Evolutionary conservation across 495 filamentous ascomycete species (phyloP), one percentile per base, ranked within the genome.

Genomic region (Hypomontagnella monticulosa): DNA sequence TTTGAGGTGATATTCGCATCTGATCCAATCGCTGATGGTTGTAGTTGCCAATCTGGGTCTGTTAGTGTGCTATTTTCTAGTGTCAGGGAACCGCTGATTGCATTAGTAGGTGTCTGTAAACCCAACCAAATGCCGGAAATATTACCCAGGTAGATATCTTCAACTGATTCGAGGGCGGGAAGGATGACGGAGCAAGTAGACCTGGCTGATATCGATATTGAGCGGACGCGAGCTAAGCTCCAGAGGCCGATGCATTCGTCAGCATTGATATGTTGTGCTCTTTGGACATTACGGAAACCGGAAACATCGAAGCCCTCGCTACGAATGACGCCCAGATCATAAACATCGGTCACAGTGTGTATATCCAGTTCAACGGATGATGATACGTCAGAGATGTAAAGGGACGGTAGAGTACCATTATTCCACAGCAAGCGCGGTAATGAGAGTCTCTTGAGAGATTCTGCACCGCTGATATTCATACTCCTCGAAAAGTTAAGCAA

Each of bases 1-100:
- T 42, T 43, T 7, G 36, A 43, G 16, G 36, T 54, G 10, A 54
- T 32, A 15, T 54, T 54, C 19, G 30, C 12, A 37, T 54, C 2
- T 8, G 2, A 42, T 3, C 50, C 33, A n/a, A 49, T 30, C 30
- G 34, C 6, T 27, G 23, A 27, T 41, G 41, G 41, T 18, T 44
- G 6, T 11, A 19, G 14, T 44, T 5, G 16, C 8, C 14, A 36
- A 18, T 14, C 3, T 34, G 11, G 10, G n/a, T n/a, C n/a, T n/a
- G n/a, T 9, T 5, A n/a, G 8, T 32, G 16, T 15, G 11, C 7
- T 15, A 36, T 34, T 4, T 15, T 50, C 4, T 34, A 50, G 3
- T 9, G 4, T 15, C 2, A 50, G n/a, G 7, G 47, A 50, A 36
- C 47, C 47, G 16, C 34, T 36, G 1, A 50, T 15, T 15, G 34